phyloP scores from a whole-genome alignment of 495 filamentous ascomycete species.

The Achaetomiella virescens region DNA sequence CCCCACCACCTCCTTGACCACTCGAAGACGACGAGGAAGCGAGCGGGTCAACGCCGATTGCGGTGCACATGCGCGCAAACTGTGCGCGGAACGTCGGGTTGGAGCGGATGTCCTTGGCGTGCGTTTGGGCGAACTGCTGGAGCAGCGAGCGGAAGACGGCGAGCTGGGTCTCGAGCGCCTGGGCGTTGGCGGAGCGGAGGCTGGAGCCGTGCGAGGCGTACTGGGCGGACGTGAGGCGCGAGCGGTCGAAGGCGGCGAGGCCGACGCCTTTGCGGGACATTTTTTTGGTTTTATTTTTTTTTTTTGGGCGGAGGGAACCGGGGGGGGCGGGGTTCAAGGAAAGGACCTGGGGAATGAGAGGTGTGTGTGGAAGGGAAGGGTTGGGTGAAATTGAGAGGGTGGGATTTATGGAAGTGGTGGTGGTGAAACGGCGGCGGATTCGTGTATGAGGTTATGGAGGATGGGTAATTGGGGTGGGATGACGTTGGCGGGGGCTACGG shows the following conservation, averaged over 20 bases:
- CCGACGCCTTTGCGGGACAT: slow-evolving; percentile 73
- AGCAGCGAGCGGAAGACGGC: slow-evolving; percentile 91
- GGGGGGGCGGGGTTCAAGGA: too few relatives aligned
- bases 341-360: too few relatives aligned
- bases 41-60: slow-evolving; percentile 92
- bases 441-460: too few relatives aligned
- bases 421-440: too few relatives aligned
- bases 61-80: slow-evolving; percentile 96
- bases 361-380: too few relatives aligned
- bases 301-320: background rate
- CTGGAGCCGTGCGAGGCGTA: slow-evolving; percentile 82
- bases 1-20: slow-evolving; percentile 35
- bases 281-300: background rate
- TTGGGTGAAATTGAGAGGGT: too few relatives aligned
- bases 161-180: slow-evolving; percentile 83
- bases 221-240: slow-evolving; percentile 68
- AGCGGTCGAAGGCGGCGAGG: slow-evolving; percentile 84
- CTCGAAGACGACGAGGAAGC: slow-evolving; percentile 54
- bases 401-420: too few relatives aligned
- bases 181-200: slow-evolving; percentile 73
- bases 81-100: slow-evolving; percentile 92
- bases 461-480: too few relatives aligned
- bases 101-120: slow-evolving; percentile 89
- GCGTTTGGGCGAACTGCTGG: slow-evolving; percentile 88
- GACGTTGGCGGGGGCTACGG: too few relatives aligned